Conservation (phyloP, 2,329 filamentous ascomycete species). For the Aspergillus eucalypticola region DNA sequence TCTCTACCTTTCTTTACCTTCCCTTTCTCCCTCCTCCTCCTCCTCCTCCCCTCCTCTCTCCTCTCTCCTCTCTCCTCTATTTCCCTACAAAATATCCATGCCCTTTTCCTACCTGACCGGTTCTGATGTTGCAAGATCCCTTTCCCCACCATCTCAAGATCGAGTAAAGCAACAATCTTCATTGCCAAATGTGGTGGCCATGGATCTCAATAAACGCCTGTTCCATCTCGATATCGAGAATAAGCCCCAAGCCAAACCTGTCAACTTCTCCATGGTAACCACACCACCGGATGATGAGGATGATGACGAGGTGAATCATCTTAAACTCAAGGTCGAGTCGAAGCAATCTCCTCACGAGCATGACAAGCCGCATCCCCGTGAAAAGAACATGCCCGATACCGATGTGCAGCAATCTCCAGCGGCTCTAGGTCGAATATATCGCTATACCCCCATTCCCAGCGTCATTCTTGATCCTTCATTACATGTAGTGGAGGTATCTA, state of each 20-base stretch:
- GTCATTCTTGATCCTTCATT: conserved; percentile 41
- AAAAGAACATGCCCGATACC: neutral
- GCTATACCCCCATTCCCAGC: conserved; percentile 38
- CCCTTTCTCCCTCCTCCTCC: neutral
- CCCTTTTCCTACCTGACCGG: neutral
- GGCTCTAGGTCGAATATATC: conserved; percentile 28
- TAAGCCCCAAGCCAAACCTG: conserved; percentile 11
- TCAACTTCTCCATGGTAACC: conserved; percentile 22
- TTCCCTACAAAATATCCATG: neutral
- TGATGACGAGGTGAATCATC: conserved; percentile 1
- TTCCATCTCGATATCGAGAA: conserved; percentile 9
- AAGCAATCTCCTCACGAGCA: neutral
- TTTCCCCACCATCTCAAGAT: neutral
- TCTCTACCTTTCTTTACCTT: neutral
- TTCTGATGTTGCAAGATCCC: neutral
- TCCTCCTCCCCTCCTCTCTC: neutral
- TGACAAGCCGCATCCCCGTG: neutral
- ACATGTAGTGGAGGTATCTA: conserved; percentile 46
- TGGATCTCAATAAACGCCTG: conserved; percentile 9
- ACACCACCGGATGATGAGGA: conserved; percentile 28
- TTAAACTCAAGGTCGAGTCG: conserved; percentile 4
- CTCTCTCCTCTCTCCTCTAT: neutral
- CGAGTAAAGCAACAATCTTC: neutral
- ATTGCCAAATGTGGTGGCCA: conserved; percentile 1
- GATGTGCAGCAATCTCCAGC: conserved; percentile 3